Conservation (phyloP, 352 stramenopile species). For the Saprolegnia parasitica region DNA sequence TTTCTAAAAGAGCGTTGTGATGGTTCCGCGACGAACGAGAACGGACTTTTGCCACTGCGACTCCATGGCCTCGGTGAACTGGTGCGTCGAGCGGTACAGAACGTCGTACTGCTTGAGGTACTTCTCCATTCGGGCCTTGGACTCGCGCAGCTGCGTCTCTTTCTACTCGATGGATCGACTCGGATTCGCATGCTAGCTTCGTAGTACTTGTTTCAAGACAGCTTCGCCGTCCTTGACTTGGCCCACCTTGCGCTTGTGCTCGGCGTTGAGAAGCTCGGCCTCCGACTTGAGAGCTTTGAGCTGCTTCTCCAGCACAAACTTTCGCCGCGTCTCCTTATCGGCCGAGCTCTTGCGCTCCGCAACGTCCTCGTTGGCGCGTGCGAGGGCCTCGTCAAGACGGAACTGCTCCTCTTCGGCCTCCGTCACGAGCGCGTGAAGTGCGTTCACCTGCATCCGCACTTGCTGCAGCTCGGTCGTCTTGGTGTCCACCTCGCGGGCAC, state of each 20-base stretch:
- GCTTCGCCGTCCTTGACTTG: slow-evolving; percentile 54
- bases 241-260: slow-evolving; percentile 45
- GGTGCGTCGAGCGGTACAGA: slow-evolving; percentile 73
- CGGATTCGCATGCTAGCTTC: neutral
- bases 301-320: slow-evolving; percentile 60
- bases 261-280: slow-evolving; percentile 45
- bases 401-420: slow-evolving; percentile 48
- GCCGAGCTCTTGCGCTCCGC: slow-evolving; percentile 57
- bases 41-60: slow-evolving; percentile 59
- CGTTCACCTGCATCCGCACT: slow-evolving; percentile 55
- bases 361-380: slow-evolving; percentile 41
- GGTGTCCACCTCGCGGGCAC: slow-evolving; percentile 59
- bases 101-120: slow-evolving; percentile 83
- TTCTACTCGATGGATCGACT: slow-evolving; percentile 46
- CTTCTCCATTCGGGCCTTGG: slow-evolving; percentile 85
- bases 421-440: slow-evolving; percentile 53
- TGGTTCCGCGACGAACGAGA: neutral
- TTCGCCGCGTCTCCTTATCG: slow-evolving; percentile 59
- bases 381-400: slow-evolving; percentile 47
- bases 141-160: slow-evolving; percentile 67
- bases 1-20: slow-evolving; percentile 34
- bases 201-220: slow-evolving; percentile 28
- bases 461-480: slow-evolving; percentile 66
- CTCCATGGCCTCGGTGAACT: slow-evolving; percentile 74
- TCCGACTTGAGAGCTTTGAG: slow-evolving; percentile 64